These are phyloP conservation scores for Vachellia pachyceras DNA, from an alignment of 306 rosid species.

Conservation along the genomic window DNA sequence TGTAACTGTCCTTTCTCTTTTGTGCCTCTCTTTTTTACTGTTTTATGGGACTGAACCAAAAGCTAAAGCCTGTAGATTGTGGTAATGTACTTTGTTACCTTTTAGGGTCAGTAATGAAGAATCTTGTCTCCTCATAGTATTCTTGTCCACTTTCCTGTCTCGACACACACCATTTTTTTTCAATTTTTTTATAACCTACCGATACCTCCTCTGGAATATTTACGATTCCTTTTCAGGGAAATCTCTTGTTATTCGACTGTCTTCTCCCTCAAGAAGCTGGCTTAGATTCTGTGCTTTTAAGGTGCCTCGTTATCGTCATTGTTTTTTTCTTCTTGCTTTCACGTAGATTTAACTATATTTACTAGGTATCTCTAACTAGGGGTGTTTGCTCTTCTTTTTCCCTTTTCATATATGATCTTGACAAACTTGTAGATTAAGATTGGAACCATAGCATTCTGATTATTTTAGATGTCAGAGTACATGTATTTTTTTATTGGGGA, in stretches of 20 bases:
- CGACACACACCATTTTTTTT: constrained; percentile 25
- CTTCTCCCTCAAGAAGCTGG: constrained; percentile 37
- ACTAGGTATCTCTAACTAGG: constrained; percentile 7
- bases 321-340: background rate
- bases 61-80: constrained; percentile 50
- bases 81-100: constrained; percentile 30
- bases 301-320: constrained; percentile 32
- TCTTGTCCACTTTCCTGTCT: constrained; percentile 19
- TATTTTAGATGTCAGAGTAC: background rate
- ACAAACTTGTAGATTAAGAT: constrained; percentile 31
- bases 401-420: background rate
- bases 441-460: background rate
- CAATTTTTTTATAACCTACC: constrained; percentile 27
- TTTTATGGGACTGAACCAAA: constrained; percentile 76
- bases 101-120: constrained; percentile 55
- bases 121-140: constrained; percentile 53
- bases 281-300: constrained; percentile 34
- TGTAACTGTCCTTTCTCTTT: constrained; percentile 17
- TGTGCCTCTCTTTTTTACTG: constrained; percentile 37
- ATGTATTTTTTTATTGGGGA: too few relatives aligned
- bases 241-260: constrained; percentile 15
- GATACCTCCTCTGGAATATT: constrained; percentile 40
- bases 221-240: constrained; percentile 38
- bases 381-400: background rate
- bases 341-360: constrained; percentile 1